These are phyloP conservation scores for Aspergillus felis DNA, from an alignment of 2,329 filamentous ascomycete species.

Conservation along the genomic window DNA sequence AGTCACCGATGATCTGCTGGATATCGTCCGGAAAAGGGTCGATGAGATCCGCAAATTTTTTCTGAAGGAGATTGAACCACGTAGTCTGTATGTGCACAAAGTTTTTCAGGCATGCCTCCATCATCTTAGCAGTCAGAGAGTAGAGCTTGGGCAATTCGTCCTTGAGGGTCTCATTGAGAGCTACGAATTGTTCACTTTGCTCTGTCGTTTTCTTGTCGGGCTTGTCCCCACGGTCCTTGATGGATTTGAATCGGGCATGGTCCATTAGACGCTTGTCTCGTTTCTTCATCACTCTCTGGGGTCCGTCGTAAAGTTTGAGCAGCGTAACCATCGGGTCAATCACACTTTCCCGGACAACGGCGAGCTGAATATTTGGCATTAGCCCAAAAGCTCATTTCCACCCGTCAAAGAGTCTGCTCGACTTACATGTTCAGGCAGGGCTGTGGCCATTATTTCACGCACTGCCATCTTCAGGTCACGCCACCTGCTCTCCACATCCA, in stretches of 20 bases:
- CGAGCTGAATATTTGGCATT: constrained; percentile 38
- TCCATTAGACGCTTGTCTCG: constrained; percentile 88
- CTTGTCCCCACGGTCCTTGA: constrained; percentile 77
- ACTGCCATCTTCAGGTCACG: constrained; percentile 84
- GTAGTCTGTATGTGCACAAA: constrained; percentile 78
- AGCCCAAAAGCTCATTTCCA: not conserved
- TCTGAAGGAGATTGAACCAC: constrained; percentile 81
- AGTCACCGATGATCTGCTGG: constrained; percentile 70
- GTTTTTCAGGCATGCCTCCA: constrained; percentile 75
- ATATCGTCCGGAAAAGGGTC: constrained; percentile 65
- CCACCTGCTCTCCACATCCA: constrained; percentile 92
- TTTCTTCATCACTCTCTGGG: constrained; percentile 88
- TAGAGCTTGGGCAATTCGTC: constrained; percentile 87
- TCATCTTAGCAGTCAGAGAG: constrained; percentile 72
- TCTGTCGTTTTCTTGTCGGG: constrained; percentile 81
- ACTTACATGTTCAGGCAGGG: constrained; percentile 75
- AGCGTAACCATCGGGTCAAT: constrained; percentile 78
- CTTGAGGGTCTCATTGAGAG: constrained; percentile 88
- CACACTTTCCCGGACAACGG: constrained; percentile 72
- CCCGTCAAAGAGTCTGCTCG: not conserved
- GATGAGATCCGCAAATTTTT: constrained; percentile 73
- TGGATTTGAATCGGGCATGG: constrained; percentile 74
- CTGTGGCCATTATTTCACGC: constrained; percentile 77
- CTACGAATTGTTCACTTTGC: constrained; percentile 81
- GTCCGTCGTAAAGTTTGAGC: constrained; percentile 76